A percentile compares a stretch with the other conserved stretches of the same genome.
Conservation (phyloP, 768 basidiomycete species). For the Pleurotus platypus region DNA sequence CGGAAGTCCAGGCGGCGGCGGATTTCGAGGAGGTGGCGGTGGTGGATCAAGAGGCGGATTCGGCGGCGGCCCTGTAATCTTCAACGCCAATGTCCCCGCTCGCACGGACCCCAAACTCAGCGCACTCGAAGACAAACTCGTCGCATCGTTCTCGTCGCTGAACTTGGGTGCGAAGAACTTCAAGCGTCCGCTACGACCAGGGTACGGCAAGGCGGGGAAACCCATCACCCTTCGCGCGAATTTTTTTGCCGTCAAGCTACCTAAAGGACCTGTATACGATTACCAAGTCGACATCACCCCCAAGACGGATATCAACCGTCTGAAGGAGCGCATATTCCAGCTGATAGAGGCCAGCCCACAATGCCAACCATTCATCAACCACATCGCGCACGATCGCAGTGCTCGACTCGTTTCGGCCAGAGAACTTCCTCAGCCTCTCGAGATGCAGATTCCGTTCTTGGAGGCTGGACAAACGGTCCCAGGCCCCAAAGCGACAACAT, state of each 20-base stretch:
- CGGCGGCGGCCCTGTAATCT: conserved; percentile 31
- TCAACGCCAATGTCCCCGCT: conserved; percentile 29
- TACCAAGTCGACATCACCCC: conserved; percentile 53
- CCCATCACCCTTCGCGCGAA: conserved; percentile 54
- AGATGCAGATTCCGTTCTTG: conserved; percentile 35
- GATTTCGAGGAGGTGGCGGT: conserved; percentile 16
- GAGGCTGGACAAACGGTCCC: conserved; percentile 37
- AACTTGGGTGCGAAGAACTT: conserved; percentile 17
- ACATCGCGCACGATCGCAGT: conserved; percentile 53
- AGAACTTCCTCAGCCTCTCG: conserved; percentile 40
- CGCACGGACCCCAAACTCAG: conserved; percentile 32
- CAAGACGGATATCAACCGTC: conserved; percentile 36
- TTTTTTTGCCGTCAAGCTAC: conserved; percentile 54
- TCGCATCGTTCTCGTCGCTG: conserved; percentile 33
- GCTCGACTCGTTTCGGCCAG: conserved; percentile 42
- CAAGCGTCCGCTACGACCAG: conserved; percentile 49
- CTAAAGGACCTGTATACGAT: conserved; percentile 47
- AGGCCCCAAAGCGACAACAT: conserved; percentile 32
- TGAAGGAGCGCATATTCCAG: conserved; percentile 50
- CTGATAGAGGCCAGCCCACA: conserved; percentile 42
- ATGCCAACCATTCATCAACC: conserved; percentile 29
- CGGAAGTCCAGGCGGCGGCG: conserved; percentile 21
- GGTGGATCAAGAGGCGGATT: not conserved
- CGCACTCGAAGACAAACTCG: conserved; percentile 31
- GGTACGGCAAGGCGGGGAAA: conserved; percentile 49